Evolutionary conservation across 2,329 filamentous ascomycete species (phyloP).

Genomic region (Hirsutella minnesotensis): DNA sequence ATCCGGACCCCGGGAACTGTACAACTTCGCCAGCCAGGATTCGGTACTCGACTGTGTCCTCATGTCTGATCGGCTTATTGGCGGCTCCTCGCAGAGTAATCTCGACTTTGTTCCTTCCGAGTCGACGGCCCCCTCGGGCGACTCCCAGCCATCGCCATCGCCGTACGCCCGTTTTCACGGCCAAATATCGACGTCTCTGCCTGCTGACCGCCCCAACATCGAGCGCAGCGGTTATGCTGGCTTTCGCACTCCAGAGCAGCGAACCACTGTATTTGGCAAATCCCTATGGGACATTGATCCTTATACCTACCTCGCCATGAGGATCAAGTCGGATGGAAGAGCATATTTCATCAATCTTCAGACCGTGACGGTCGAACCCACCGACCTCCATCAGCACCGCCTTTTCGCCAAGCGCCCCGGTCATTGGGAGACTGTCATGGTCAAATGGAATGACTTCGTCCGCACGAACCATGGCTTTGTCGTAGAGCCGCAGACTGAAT

Average conservation of each 20-base stretch:
- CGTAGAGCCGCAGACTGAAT: slow-evolving; percentile 83
- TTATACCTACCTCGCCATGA: slow-evolving; percentile 76
- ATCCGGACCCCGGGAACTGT: slow-evolving; percentile 50
- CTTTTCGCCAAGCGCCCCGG: slow-evolving; percentile 68
- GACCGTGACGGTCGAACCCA: slow-evolving; percentile 84
- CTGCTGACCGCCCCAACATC: slow-evolving; percentile 59
- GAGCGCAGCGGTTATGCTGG: slow-evolving; percentile 79
- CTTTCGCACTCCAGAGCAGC: slow-evolving; percentile 72
- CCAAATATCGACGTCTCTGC: slow-evolving; percentile 75
- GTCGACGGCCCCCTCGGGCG: not conserved
- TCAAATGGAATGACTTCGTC: slow-evolving; percentile 88
- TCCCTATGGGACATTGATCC: slow-evolving; percentile 82
- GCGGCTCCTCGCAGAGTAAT: slow-evolving; percentile 66
- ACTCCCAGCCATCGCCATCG: slow-evolving; percentile 7
- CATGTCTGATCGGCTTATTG: slow-evolving; percentile 79
- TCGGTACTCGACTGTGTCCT: slow-evolving; percentile 50
- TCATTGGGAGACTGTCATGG: slow-evolving; percentile 89
- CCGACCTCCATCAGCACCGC: slow-evolving; percentile 92
- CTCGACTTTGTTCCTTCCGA: slow-evolving; percentile 47
- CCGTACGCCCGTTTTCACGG: slow-evolving; percentile 74
- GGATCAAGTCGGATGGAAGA: slow-evolving; percentile 80
- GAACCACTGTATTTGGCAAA: slow-evolving; percentile 72
- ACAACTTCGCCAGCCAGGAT: slow-evolving; percentile 44
- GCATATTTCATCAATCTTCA: slow-evolving; percentile 94
- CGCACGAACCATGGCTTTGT: slow-evolving; percentile 87